Evolutionary conservation across 2,329 filamentous ascomycete genomes (phyloP).

Genomic region (Diaporthe batatas): DNA sequence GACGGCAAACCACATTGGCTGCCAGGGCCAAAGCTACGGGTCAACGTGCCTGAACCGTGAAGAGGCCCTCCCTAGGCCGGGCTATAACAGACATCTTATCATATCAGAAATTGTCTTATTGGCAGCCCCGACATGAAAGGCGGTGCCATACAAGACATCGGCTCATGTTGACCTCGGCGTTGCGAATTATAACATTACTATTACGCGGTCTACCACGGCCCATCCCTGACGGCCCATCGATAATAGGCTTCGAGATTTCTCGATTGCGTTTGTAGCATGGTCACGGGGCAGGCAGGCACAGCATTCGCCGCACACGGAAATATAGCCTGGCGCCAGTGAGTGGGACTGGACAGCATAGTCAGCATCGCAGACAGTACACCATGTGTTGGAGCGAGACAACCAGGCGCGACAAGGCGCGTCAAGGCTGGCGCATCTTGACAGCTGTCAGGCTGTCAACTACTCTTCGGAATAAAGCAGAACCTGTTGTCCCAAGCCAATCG

Average conservation of each 20-base stretch:
- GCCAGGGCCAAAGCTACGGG: constrained; percentile 25
- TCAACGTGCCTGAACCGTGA: constrained; percentile 22
- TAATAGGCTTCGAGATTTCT: constrained; percentile 18
- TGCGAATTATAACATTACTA: constrained; percentile 28
- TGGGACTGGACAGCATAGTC: constrained; percentile 1
- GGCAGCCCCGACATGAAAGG: constrained; percentile 12
- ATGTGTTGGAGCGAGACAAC: constrained; percentile 12
- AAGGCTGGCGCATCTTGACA: constrained; percentile 10
- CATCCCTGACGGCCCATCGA: constrained; percentile 26
- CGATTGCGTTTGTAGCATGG: constrained; percentile 24
- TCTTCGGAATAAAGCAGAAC: background rate
- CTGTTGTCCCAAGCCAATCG: background rate
- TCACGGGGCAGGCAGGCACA: constrained; percentile 27
- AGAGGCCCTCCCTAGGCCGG: background rate
- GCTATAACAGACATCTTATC: constrained; percentile 24
- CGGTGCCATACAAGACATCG: constrained; percentile 5
- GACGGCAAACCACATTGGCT: constrained; percentile 19
- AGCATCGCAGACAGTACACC: background rate
- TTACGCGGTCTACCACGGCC: constrained; percentile 22
- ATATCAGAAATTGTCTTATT: constrained; percentile 22
- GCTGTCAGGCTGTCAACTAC: constrained; percentile 14
- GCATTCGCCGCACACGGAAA: constrained; percentile 14
- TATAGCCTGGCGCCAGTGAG: background rate
- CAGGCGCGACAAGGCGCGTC: constrained; percentile 2
- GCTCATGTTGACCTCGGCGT: constrained; percentile 29